These are phyloP conservation scores for Madurella fahalii DNA, from an alignment of 2,329 filamentous ascomycete species.

Conservation along the genomic window DNA sequence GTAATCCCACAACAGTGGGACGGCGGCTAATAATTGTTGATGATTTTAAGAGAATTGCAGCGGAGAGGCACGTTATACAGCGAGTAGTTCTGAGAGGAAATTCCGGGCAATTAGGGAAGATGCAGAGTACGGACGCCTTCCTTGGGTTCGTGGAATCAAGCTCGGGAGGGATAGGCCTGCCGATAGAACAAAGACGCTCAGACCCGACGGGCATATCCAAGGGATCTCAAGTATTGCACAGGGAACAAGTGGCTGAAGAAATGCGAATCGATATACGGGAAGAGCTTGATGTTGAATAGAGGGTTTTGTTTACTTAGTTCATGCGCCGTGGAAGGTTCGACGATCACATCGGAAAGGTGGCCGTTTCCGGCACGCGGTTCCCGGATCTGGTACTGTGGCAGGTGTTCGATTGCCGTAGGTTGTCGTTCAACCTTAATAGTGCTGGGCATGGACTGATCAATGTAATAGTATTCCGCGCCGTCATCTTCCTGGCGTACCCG, in stretches of 20 bases:
- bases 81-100: neutral
- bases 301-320: constrained; percentile 18
- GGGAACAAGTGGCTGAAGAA: neutral
- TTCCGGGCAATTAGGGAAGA: neutral
- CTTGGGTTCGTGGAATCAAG: too few relatives aligned
- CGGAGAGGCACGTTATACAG: constrained; percentile 12
- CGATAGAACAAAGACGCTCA: too few relatives aligned
- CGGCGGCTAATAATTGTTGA: neutral
- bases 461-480: constrained; percentile 8
- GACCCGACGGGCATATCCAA: neutral
- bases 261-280: constrained; percentile 11
- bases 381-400: constrained; percentile 12
- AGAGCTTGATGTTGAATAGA: constrained; percentile 7
- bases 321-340: constrained; percentile 16
- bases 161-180: too few relatives aligned
- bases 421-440: neutral
- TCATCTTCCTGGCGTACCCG: constrained; percentile 15
- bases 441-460: neutral
- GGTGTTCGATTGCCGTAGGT: constrained; percentile 14
- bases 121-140: neutral
- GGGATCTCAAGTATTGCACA: constrained; percentile 2
- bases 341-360: constrained; percentile 4
- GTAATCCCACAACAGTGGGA: neutral
- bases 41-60: constrained; percentile 4
- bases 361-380: neutral